A percentile compares a stretch with the other conserved stretches of the same genome.
These are phyloP conservation scores for Calonectria leucothoes DNA, from an alignment of 2,329 filamentous ascomycete genomes.

Conservation along the genomic window DNA sequence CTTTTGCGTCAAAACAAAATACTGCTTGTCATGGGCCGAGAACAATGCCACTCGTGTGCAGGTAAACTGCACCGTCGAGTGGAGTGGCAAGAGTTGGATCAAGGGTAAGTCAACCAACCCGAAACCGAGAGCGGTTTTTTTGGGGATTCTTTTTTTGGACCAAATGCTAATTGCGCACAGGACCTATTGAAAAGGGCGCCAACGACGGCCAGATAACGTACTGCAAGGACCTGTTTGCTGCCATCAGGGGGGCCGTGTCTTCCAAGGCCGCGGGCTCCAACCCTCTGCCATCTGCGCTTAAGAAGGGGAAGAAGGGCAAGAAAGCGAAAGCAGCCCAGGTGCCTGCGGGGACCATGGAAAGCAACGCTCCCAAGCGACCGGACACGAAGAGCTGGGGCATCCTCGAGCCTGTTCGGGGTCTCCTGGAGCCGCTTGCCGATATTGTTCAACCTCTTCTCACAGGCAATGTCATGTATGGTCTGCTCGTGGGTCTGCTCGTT, in stretches of 20 bases:
- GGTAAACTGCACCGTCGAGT: conserved; percentile 92
- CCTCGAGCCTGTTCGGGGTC: conserved; percentile 79
- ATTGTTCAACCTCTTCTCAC: conserved; percentile 78
- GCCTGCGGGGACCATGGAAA: conserved; percentile 52
- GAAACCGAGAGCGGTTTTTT: not conserved
- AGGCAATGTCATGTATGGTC: conserved; percentile 80
- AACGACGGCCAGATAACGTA: conserved; percentile 90
- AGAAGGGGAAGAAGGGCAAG: conserved; percentile 70
- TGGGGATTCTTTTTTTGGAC: too few relatives aligned
- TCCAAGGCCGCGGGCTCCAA: conserved; percentile 68
- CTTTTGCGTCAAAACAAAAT: conserved; percentile 92
- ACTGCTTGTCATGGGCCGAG: conserved; percentile 93
- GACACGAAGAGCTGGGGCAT: conserved; percentile 75
- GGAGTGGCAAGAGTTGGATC: conserved; percentile 98
- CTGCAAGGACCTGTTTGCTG: conserved; percentile 81
- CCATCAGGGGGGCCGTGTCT: conserved; percentile 78
- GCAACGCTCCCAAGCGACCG: conserved; percentile 54
- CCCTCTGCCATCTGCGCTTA: conserved; percentile 59
- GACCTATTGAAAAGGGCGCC: conserved; percentile 94
- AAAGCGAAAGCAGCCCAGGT: conserved; percentile 59
- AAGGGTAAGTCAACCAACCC: conserved; percentile 86
- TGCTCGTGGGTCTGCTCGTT: conserved; percentile 79
- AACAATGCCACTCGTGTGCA: conserved; percentile 87
- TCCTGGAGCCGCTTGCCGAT: conserved; percentile 77
- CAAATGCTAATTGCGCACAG: conserved; percentile 60